Evolutionary conservation across 805 yeast species (phyloP), one percentile per base, ranked within the genome.

Genomic region (Zygosaccharomyces rouxii): DNA sequence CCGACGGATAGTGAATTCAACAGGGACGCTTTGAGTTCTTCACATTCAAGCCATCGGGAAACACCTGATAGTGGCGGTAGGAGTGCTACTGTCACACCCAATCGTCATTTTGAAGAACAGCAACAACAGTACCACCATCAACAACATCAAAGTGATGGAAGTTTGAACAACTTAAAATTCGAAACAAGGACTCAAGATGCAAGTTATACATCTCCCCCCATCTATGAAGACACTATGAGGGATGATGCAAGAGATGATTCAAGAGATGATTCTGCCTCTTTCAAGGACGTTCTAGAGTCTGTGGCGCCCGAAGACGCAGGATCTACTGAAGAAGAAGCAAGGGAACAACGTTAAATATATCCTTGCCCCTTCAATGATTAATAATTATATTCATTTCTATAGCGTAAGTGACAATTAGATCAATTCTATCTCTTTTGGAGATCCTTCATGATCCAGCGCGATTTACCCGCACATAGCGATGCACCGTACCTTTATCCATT

Each of bases 391-490:
- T 41, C 35, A 33, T 39, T 25, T 26, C n/a, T 26, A 19, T 18
- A 39, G 23, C 22, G 22, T 39, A 39, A 39, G 13, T 26, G 22
- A 14, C 31, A 18, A 33, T 33, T 33, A 33, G 19, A 33, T 33
- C 11, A 7, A 4, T 16, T 14, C 19, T 16, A 25, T 7, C 28
- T 25, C 10, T 7, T 25, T 7, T 25, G 10, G 10, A 22, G 23
- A 22, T 4, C 28, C 10, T 25, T 25, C 1, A 25, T 9, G 28
- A 25, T 25, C 28, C 28, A 25, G 10, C 4, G 5, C 16, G 16
- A 5, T 41, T 41, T 41, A 41, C 44, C 44, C 44, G 44, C 44
- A 41, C 44, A 19, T 19, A 18, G 37, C 5, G 44, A 18, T 14
- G 33, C 7, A 18, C 44, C 44, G 33, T 13, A 18, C 44, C 37